Base-by-base conservation (phyloP, 2,329 filamentous ascomycete species). In the Cercospora berteroae region DNA sequence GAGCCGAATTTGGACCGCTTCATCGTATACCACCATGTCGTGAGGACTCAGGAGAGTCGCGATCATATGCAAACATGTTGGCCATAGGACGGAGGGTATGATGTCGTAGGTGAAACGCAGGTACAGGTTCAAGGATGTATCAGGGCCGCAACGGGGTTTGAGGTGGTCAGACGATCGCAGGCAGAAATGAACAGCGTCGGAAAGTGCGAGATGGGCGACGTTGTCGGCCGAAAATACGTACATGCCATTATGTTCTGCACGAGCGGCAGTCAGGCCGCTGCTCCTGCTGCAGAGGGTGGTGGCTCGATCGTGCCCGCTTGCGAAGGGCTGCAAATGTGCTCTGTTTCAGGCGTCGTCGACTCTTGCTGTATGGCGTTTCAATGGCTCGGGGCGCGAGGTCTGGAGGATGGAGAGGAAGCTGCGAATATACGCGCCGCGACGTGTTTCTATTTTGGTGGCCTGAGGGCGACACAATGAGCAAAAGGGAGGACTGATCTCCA, bases 31-130 rank as follows among this genome's bases (percentile, higher is more conserved):
- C 57, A 61, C 44, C 61, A 64, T 62, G 62, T 67, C 63, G 20
- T 55, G 56, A 12, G 33, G 63, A 44, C n/a, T 65, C 56, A 65
- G 63, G 63, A 65, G 63, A 60, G 29, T 60, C 36, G 57, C 56
- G 42, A 52, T 50, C 56, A 42, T 60, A 31, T 16, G 56, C 42
- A 42, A 60, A 33, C 57, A 52, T 60, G 56, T 60, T 68, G 66
- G 63, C 63, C 56, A 65, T 62, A 59, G 64, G 29, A 36, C 29
- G 20, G 23, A 25, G 52, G 63, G 16, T 42, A 68, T 68, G 66
- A 68, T 60, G 63, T 63, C 55, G 31, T 25, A 63, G 59, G 59
- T 68, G 66, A 68, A 68, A 68, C 66, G 59, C 59, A 39, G 59
- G 27, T 63, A 59, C 55, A 59, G 66, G 66, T 63, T 65, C 66